Evolutionary conservation across 2,329 filamentous ascomycete species (phyloP), one percentile per base, ranked within the genome.

Genomic region (Trichoderma cornu-damae): DNA sequence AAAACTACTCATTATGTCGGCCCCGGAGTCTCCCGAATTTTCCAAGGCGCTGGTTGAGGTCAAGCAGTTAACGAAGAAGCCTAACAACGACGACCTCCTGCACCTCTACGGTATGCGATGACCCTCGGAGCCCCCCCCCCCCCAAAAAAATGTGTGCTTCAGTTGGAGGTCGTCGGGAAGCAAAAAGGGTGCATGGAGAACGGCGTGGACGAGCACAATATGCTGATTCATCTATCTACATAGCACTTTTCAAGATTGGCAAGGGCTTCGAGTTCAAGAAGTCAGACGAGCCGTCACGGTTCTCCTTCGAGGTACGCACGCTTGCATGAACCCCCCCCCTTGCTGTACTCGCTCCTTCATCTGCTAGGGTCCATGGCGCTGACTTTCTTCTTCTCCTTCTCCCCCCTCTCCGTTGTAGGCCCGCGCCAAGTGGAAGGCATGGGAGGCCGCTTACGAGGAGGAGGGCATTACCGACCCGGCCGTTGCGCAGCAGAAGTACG

Each of bases 361-460:
- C 28, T 35, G 11, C 11, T 37, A 40, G 12, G 2, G 1, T 48
- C 11, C 30, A 47, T n/a, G 22, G 16, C 16, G 14, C 44, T 48
- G 35, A 48, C 35, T 12, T 22, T n/a, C n/a, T n/a, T n/a, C n/a
- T n/a, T n/a, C n/a, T n/a, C n/a, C n/a, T n/a, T n/a, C n/a, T n/a
- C n/a, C n/a, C n/a, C n/a, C n/a, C n/a, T n/a, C 46, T 44, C 18
- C 35, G 6, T n/a, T 51, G 64, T 66, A 90, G 88, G 84, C 78
- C 75, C 95, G 94, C 77, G 84, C 84, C 67, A 96, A 95, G 81
- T 83, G 86, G 76, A 81, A 79, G 66, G 84, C 87, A 55, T 96
- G 90, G 90, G 76, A 90, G 74, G 80, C 85, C 69, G 80, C 85
- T 69, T 67, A 85, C 61, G 81, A 83, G 67, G 82, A 91, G 61